Conservation (phyloP, 495 filamentous ascomycete genomes). For the Staphylotrichum longicolle region DNA sequence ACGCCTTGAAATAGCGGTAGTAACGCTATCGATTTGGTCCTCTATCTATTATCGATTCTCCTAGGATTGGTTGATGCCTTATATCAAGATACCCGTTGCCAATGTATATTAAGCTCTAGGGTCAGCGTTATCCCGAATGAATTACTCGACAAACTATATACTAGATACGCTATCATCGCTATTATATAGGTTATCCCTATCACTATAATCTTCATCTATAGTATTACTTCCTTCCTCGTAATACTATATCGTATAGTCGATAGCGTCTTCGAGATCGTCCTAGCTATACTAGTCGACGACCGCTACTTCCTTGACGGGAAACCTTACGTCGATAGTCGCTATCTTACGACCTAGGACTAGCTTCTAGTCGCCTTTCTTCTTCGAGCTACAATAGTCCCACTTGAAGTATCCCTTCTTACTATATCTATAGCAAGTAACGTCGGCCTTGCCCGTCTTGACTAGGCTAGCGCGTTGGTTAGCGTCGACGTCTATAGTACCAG, state of each 20-base stretch:
- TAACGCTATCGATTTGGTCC: too few relatives aligned
- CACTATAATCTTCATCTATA: too few relatives aligned
- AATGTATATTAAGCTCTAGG: too few relatives aligned
- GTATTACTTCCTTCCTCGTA: too few relatives aligned
- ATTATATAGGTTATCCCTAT: neutral
- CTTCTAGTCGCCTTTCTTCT: neutral
- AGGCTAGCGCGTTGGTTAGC: neutral
- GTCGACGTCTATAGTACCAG: neutral
- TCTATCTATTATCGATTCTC: too few relatives aligned
- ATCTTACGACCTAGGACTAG: neutral
- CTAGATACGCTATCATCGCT: neutral
- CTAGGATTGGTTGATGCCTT: too few relatives aligned
- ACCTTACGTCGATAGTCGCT: neutral
- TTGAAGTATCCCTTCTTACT: conserved; percentile 10
- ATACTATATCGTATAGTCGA: neutral
- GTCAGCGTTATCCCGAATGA: too few relatives aligned
- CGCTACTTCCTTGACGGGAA: neutral
- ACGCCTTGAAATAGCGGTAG: too few relatives aligned
- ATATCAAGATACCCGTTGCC: too few relatives aligned
- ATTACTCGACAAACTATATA: too few relatives aligned
- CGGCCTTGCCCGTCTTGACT: neutral
- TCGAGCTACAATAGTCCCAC: neutral
- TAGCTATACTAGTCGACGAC: neutral
- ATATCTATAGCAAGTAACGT: neutral
- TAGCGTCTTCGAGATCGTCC: neutral